Base-by-base conservation (phyloP, 163 green algal species). In the Scenedesmus sp. region DNA sequence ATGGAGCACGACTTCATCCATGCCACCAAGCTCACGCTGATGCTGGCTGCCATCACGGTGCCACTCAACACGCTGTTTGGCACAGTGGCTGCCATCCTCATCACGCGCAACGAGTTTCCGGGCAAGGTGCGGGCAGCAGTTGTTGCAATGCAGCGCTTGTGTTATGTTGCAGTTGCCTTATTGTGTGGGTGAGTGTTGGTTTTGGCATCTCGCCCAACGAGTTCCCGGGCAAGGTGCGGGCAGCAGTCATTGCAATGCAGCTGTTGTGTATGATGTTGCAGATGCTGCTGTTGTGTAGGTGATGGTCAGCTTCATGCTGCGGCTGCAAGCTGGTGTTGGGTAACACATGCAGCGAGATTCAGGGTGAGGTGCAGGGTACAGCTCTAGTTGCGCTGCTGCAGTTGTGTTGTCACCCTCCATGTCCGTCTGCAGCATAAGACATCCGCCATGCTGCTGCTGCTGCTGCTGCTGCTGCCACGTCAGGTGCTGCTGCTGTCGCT, bases 11-110 rank as follows among this genome's bases (percentile, higher is more conserved):
- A 99, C 92, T 99, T 99, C 91, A 89, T 97, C 20, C 96, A 99
- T 82, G 96, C 97, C 9, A 84, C 95, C 0, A 97, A 98, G 90
- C 95, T 98, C 93, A 98, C 97, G 77, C 82, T 97, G 62, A 88
- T 97, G 82, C 91, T 98, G 52, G 93, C 95, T 0, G 89, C 92
- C 13, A 94, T 98, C 34, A 92, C 96, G 1, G 97, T 99, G 56
- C 97, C 97, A 1, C 92, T 98, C 73, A 99, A 99, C 94, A 98
- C 96, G 0, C 66, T 97, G 52, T 99, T 98, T 91, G 97, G 97
- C 18, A 94, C 97, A 0, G 89, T 95, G 10, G 93, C 95, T 0
- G 97, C 97, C 2, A 94, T 99, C 18, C 95, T 96, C 70, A 95
- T 99, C 76, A 95, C 97, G 0, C 94, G 97, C 52, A 97, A 98